Percentiles rank a stretch among this genome's conserved stretches.
Evolutionary conservation across 1,139 yeast species (phyloP).

Genomic region (Hemisphaericaspora xylanilytica): DNA sequence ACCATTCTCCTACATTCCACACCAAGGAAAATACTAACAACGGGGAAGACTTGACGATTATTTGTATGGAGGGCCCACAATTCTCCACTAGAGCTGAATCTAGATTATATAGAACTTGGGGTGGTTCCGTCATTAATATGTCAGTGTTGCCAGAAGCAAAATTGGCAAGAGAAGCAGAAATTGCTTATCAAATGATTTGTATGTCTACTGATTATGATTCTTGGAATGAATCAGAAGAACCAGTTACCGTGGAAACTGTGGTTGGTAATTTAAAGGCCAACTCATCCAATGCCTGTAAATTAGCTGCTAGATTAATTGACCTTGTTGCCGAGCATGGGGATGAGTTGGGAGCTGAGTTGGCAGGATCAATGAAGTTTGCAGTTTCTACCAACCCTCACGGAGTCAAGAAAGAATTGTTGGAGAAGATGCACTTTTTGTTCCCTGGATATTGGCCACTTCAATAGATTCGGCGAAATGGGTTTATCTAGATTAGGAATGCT

Average conservation of each 20-base stretch:
- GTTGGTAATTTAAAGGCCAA: constrained; percentile 88
- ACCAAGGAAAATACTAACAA: constrained; percentile 48
- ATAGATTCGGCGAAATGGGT: neutral
- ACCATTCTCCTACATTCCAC: constrained; percentile 49
- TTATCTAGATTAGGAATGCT: too few species aligned
- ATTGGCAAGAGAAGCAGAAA: constrained; percentile 95
- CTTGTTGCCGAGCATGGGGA: constrained; percentile 59
- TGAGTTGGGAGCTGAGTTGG: constrained; percentile 62
- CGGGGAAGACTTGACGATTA: constrained; percentile 70
- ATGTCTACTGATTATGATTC: constrained; percentile 99
- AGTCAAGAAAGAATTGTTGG: constrained; percentile 67
- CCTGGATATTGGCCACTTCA: constrained; percentile 77
- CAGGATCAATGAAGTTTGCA: constrained; percentile 76
- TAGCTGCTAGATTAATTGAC: constrained; percentile 69
- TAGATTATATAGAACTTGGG: constrained; percentile 80
- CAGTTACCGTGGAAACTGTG: constrained; percentile 95
- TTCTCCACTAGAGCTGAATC: constrained; percentile 98
- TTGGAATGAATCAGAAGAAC: constrained; percentile 93
- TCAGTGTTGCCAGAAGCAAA: constrained; percentile 94
- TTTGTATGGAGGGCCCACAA: constrained; percentile 99
- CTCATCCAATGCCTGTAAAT: constrained; percentile 75
- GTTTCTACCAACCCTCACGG: constrained; percentile 80
- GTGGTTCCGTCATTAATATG: constrained; percentile 96
- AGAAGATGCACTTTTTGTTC: constrained; percentile 80
- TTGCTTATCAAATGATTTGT: constrained; percentile 95